These are phyloP conservation scores for Tardiomyces depauwii DNA, from an alignment of 1,139 yeast genomes.

Conservation along the genomic window DNA sequence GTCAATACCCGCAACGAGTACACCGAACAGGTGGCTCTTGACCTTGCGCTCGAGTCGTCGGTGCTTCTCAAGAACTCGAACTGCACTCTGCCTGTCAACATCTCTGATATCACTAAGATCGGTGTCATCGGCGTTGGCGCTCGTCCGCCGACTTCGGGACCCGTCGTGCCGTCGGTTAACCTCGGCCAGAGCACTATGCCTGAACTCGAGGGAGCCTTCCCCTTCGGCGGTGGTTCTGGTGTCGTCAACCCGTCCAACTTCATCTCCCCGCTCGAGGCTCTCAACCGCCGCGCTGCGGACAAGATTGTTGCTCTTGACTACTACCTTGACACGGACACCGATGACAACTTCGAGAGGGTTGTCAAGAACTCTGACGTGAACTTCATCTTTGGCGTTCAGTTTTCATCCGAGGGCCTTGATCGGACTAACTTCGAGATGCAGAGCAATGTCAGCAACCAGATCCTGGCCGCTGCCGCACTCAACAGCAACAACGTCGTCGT, in stretches of 20 bases:
- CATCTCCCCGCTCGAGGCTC: conserved; percentile 36
- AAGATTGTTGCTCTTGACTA: conserved; percentile 12
- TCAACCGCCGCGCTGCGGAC: conserved; percentile 10
- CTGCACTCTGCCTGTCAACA: conserved; percentile 38
- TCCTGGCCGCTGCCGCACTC: conserved; percentile 35
- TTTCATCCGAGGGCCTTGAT: conserved; percentile 33
- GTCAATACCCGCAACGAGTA: conserved; percentile 36
- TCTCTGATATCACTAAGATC: conserved; percentile 36
- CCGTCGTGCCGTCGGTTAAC: conserved; percentile 23
- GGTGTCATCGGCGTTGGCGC: conserved; percentile 30
- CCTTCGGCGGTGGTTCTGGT: conserved; percentile 37
- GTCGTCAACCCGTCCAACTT: conserved; percentile 43
- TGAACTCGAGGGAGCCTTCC: conserved; percentile 16
- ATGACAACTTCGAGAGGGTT: conserved; percentile 34
- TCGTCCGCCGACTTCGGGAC: conserved; percentile 23
- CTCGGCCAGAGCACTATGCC: conserved; percentile 17
- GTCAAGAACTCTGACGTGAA: conserved; percentile 43
- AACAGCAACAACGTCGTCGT: conserved; percentile 47
- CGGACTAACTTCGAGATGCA: conserved; percentile 44
- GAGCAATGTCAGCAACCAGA: conserved; percentile 50
- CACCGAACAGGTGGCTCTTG: conserved; percentile 39
- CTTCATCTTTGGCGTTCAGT: conserved; percentile 34
- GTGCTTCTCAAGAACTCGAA: conserved; percentile 47
- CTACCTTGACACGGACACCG: conserved; percentile 21
- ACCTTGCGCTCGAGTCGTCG: conserved; percentile 44